Conservation (phyloP, 192 early-diverging fungal species). For the Entophlyctis helioformis region DNA sequence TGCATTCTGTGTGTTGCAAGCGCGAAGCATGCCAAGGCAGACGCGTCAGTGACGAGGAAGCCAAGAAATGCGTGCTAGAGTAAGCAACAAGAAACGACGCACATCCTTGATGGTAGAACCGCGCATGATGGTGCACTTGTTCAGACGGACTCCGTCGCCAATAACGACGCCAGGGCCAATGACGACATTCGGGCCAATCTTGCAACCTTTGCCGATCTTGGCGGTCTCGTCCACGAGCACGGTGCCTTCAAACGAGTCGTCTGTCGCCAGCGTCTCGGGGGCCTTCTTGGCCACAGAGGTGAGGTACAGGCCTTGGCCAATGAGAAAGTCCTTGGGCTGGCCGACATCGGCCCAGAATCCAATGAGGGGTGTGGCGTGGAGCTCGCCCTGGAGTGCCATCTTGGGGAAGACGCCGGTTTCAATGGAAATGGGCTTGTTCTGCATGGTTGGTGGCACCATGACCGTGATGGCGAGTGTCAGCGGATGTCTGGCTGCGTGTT, state of each 20-base stretch:
- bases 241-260: slow-evolving; percentile 64
- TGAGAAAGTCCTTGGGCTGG: slow-evolving; percentile 96
- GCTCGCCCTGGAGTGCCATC: slow-evolving; percentile 76
- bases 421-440: slow-evolving; percentile 87
- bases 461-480: no score
- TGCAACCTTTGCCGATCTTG: slow-evolving; percentile 87
- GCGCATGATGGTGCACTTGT: slow-evolving; percentile 76
- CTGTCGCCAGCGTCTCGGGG: slow-evolving; percentile 58
- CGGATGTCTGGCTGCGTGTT: no score
- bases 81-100: background rate
- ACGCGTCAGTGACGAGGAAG: no score
- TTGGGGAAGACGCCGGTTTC: slow-evolving; percentile 94
- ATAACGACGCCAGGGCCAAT: slow-evolving; percentile 85
- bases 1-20: slow-evolving; percentile 29
- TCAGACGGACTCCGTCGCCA: slow-evolving; percentile 87
- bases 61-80: no score
- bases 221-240: slow-evolving; percentile 86
- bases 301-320: slow-evolving; percentile 88
- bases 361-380: slow-evolving; percentile 86
- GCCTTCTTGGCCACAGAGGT: slow-evolving; percentile 64
- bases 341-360: slow-evolving; percentile 99
- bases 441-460: no score
- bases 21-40: no score
- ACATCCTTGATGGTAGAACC: slow-evolving; percentile 67
- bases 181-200: slow-evolving; percentile 95